Base-by-base conservation (phyloP, 1,284 basidiomycete species). In the Macrocystidia cucumis region DNA sequence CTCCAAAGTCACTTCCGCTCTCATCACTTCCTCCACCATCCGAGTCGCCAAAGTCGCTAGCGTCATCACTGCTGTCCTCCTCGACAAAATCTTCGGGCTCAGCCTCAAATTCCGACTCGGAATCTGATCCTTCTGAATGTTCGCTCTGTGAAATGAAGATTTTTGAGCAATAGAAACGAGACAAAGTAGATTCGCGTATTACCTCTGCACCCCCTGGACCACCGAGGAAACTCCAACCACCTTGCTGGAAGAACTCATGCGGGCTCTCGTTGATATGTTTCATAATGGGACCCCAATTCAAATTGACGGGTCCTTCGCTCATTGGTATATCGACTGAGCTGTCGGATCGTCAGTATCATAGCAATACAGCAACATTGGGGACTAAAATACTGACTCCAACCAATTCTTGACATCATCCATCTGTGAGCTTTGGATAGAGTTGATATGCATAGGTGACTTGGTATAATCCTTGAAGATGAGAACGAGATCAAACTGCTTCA, bases 271-370 rank as follows among this genome's bases (percentile, higher is more conserved):
- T 95, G 62, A 96, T 82, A 20, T 90, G 91, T 61, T 93, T 95
- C 90, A 96, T 96, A 56, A 99, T 97, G 3, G 89, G 89, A 11
- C 83, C 81, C 96, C 96, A 98, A 55, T 97, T 96, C 60, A 98
- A 67, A 61, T 98, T 98, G 63, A 98, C 91, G 1, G 91, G 91
- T 7, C 95, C 90, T 61, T 98, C 96, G 29, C 88, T 90, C 60
- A 97, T 78, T 9, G 93, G 85, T 39, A 98, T 95, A 57, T 98
- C 96, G 38, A 96, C 92, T 8, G 91, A 95, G 56, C 90, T 93
- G 27, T 11, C 38, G 34, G 1, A 40, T 23, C 35, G 11, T 29
- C 41, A 47, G 29, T 35, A 28, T 42, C 24, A 18, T 40, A 28
- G 16, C 19, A 3, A 35, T 19, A 9, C 25, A 32, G 9, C 37